These are phyloP conservation scores for Cystobasidium ongulense DNA, from an alignment of 768 basidiomycete genomes.

Conservation along the genomic window DNA sequence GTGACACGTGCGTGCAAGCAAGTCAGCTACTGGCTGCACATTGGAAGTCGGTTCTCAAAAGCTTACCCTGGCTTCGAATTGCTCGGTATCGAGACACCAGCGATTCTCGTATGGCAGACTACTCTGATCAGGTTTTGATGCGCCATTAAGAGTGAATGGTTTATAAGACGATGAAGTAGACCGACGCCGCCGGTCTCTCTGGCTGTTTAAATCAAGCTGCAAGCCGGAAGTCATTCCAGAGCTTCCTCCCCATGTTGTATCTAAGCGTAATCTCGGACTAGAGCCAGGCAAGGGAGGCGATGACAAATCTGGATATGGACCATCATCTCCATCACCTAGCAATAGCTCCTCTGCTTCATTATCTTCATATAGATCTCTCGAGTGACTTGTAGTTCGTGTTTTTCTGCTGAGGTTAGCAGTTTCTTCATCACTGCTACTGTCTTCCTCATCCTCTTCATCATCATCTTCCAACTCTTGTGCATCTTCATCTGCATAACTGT, in stretches of 20 bases:
- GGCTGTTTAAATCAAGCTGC: neutral
- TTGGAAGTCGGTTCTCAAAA: neutral
- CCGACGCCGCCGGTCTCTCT: neutral
- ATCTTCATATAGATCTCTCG: neutral
- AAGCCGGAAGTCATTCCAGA: neutral
- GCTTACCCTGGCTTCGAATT: slow-evolving; percentile 13
- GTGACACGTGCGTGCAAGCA: slow-evolving; percentile 1
- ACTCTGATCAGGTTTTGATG: neutral
- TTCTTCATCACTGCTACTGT: slow-evolving; percentile 15
- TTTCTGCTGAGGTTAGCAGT: neutral
- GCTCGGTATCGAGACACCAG: slow-evolving; percentile 6
- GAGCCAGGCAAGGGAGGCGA: neutral
- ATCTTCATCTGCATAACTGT: slow-evolving; percentile 25
- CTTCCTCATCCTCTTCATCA: slow-evolving; percentile 60
- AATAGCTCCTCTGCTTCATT: neutral
- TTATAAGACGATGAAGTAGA: neutral
- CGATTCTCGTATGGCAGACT: slow-evolving; percentile 17
- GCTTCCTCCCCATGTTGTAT: neutral
- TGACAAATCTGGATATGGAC: neutral
- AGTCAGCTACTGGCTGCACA: no score
- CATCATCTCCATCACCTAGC: neutral
- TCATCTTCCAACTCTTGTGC: slow-evolving; percentile 55
- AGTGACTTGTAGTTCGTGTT: neutral
- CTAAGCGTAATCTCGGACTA: neutral
- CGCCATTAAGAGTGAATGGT: neutral